phyloP scores from a whole-genome alignment of 2,329 filamentous ascomycete genomes.

The Allantophomopsis cytisporea region DNA sequence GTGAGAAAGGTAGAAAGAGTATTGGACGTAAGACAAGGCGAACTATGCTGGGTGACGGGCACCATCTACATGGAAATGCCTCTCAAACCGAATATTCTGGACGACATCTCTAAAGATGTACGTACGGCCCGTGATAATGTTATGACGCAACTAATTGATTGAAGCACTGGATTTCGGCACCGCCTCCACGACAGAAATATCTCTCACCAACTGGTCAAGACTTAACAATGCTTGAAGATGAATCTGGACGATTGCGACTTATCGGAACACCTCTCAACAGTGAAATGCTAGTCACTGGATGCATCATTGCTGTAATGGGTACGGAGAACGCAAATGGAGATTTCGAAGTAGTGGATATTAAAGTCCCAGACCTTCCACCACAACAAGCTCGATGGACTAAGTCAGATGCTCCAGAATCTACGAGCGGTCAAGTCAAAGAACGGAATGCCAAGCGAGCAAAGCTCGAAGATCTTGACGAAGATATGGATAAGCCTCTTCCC shows the following conservation, averaged over 20 bases:
- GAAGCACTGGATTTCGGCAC: conserved; percentile 80
- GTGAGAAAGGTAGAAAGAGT: conserved; percentile 74
- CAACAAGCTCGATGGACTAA: conserved; percentile 73
- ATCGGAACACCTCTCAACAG: conserved; percentile 56
- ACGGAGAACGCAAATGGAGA: conserved; percentile 88
- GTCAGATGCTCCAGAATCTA: conserved; percentile 29
- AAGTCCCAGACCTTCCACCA: conserved; percentile 72
- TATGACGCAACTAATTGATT: conserved; percentile 2
- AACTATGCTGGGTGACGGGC: conserved; percentile 88
- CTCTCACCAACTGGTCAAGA: conserved; percentile 44
- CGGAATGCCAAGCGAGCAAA: conserved; percentile 20
- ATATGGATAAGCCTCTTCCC: conserved; percentile 30
- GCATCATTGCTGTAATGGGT: conserved; percentile 86
- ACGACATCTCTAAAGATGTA: conserved; percentile 89
- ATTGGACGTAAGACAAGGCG: conserved; percentile 86
- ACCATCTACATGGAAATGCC: conserved; percentile 97
- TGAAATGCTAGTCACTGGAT: conserved; percentile 75
- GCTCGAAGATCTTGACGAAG: conserved; percentile 39
- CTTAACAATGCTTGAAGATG: conserved; percentile 81
- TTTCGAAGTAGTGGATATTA: conserved; percentile 83
- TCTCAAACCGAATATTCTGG: conserved; percentile 87
- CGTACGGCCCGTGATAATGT: conserved; percentile 13
- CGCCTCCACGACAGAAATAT: conserved; percentile 66
- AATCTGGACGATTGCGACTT: conserved; percentile 76
- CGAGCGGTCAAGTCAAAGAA: conserved; percentile 17